Base-by-base conservation (phyloP, 2,329 filamentous ascomycete species). In the Periconia digitata region DNA sequence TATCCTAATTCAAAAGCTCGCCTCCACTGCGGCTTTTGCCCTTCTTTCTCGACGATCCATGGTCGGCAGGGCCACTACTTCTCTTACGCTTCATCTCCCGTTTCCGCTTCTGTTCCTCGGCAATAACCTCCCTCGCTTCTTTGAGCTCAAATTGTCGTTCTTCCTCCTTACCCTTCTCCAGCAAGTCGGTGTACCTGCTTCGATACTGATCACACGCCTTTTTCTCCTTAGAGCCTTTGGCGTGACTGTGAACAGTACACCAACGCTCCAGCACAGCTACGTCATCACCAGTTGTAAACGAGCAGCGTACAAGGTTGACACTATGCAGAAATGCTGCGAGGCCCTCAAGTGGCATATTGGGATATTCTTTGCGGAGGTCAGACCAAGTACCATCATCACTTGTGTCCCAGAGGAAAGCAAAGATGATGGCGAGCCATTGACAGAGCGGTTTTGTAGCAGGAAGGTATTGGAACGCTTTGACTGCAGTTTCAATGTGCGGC, bases 371-470 rank as follows among this genome's bases (percentile, higher is more conserved):
- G 23, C 50, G 23, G 15, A 59, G 51, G 0, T 35, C 17, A 6
- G 49, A 22, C 40, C 48, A 57, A 1, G 46, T 35, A 3, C 46
- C 42, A 3, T 46, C 29, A 3, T 34, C 20, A 8, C 47, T 38
- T 12, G 49, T 56, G 10, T 20, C 17, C 59, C 56, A 59, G 17
- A 54, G 37, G 16, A 54, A 56, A 16, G 47, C 43, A 21, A 45
- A 56, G 1, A 58, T 16, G 8, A 53, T 50, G n/a, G 45, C 43
- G 10, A 60, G 38, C 59, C 59, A 62, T 8, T 43, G 34, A 27
- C 59, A 62, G 7, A 62, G 48, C 3, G 44, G 43, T 10, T 49
- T 39, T 3, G 50, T 10, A 1, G 35, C 16, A 5, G 49, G 50
- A 2, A 62, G 42, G 34, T 55, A 40, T 22, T 55, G 21, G 29